Base-by-base conservation (phyloP, 2,329 filamentous ascomycete genomes). In the Venturia oleaginea region DNA sequence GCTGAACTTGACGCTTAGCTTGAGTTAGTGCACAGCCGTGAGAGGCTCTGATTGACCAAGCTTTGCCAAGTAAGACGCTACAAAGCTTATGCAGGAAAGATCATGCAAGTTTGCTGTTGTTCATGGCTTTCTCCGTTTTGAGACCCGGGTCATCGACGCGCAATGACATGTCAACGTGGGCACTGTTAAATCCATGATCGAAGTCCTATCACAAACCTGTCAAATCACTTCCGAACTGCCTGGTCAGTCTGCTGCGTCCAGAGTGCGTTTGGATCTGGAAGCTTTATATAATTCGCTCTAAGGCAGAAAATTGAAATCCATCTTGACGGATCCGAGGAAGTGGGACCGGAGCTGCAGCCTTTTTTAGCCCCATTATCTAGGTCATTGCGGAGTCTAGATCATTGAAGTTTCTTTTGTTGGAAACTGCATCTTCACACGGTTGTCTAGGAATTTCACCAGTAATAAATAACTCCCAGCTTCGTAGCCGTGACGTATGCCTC, bases 21-120 rank as follows among this genome's bases (percentile, higher is more conserved):
- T 57, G 15, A 22, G 3, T n/a, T 34, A 34, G 30, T 57, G 30
- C 8, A 57, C 3, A 22, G n/a, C 22, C 10, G 19, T 17, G 27
- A 7, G 30, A 34, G 51, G 51, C 51, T 57, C 15, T 57, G 51
- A 57, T 57, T 57, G 51, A 57, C 17, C 51, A 57, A 57, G 51
- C 51, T 57, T 57, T 57, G 51, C 51, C 51, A 57, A 57, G 51
- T 22, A 10, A 34, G 51, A 11, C 51, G 30, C 51, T 57, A 32
- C 2, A 34, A 57, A 57, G 51, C 51, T 57, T 57, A 19, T 22
- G 51, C 51, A 51, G 27, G 22, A 30, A 51, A 10, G 4, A 51
- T 51, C 24, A 51, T 51, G 46, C 46, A 30, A 24, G 46, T 27
- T 24, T 3, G 11, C 22, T 37, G 34, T 3, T 24, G 3, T 4